Base-by-base conservation (phyloP, 179 eudicot genomes). In the Vitellaria paradoxa region DNA sequence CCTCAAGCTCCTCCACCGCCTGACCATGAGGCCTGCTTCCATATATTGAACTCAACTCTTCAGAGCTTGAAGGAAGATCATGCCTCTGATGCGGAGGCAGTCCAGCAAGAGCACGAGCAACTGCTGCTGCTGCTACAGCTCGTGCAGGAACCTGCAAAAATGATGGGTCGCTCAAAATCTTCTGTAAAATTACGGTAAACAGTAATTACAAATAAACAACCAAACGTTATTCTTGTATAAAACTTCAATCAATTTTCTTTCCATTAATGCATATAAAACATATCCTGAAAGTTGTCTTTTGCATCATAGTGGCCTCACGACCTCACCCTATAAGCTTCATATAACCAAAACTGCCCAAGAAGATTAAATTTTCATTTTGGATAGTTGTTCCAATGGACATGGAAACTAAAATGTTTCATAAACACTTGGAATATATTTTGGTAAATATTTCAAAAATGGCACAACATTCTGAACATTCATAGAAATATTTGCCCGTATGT, bases 121-220 rank as follows among this genome's bases (percentile, higher is more conserved):
- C 92, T 74, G 98, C 94, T 73, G 99, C 99, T 18, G 99, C 99
- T 40, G 99, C 99, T 42, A 90, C 99, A 47, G 98, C 99, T 82
- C 98, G 89, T 56, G 90, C 98, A 79, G 99, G 99, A 81, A 96
- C 98, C 99, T 96, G 79, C 74, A 81, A 24, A 45, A 80, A 76
- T 72, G 17, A 63, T 40, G 56, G 9, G 49, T 17, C 18, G 20
- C 65, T 12, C 11, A 3, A 46, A 20, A 53, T 7, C 1, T 7
- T 42, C 23, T 56, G 15, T 56, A 37, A 53, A 67, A 42, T 57
- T 40, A 68, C 4, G 45, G n/a, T 37, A 52, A 52, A 71, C 11
- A 15, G 26, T 45, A 75, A 17, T 23, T 11, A 6, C 1, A 21
- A 59, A n/a, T 13, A 42, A 42, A 24, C 21, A 60, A 26, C 30